Evolutionary conservation across 768 basidiomycete genomes (phyloP), one percentile per base, ranked within the genome.

Genomic region (Rhodotorula paludigena): DNA sequence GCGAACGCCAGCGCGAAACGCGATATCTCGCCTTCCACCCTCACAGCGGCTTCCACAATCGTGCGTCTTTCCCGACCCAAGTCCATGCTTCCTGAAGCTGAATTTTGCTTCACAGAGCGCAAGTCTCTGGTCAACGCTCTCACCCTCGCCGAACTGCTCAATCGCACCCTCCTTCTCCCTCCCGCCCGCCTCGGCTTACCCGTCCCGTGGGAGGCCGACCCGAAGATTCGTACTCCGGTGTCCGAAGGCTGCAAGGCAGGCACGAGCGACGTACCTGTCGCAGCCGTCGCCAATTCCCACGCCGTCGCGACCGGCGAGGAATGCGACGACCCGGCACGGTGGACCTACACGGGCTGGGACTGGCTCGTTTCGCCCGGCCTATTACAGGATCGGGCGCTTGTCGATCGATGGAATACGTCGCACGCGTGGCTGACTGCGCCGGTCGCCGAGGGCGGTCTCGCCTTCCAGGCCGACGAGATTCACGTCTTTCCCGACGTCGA

Each of bases 41-140:
- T 55, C 70, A 71, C 47, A 60, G 58, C 5, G 70, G 70, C 28
- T 71, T 71, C 48, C 70, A 71, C 59, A 71, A 71, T 28, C 70
- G 65, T 66, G n/a, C 38, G 61, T 25, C 35, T 11, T 28, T 2
- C 1, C 18, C 32, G 8, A 18, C 30, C 30, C 25, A 5, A 20
- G 1, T 10, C 23, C 7, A n/a, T 1, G 9, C 47, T 48, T 14
- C n/a, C n/a, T n/a, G n/a, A n/a, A n/a, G n/a, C 38, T 62, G 18
- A 47, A 9, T 18, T 3, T 11, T 23, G 33, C 33, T n/a, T 1
- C 28, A 0, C 58, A 69, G 68, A 70, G 33, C 56, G 69, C 28
- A 66, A 66, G 36, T 67, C 70, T 25, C 61, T 71, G 33, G 62
- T 64, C 39, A 66, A 71, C 62, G 70, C 70, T 10, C 65, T 71